These are phyloP conservation scores for Corylus avellana DNA, from an alignment of 306 rosid genomes.

Conservation along the genomic window DNA sequence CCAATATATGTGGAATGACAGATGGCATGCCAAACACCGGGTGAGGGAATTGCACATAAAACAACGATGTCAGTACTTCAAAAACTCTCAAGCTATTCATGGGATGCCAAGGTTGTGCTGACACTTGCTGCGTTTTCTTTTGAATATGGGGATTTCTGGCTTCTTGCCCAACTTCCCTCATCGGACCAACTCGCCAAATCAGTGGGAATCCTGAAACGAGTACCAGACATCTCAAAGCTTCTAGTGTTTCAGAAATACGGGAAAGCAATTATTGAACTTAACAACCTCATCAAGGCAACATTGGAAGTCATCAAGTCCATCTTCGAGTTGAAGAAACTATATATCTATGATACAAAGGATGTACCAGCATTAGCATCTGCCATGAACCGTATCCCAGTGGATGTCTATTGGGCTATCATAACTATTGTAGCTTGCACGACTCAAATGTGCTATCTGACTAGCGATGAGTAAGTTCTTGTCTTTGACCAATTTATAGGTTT, in stretches of 20 bases:
- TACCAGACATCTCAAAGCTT: conserved; percentile 50
- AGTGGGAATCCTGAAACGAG: conserved; percentile 49
- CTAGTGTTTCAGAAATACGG: conserved; percentile 34
- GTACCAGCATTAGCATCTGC: conserved; percentile 44
- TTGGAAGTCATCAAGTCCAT: conserved; percentile 49
- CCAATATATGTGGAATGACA: conserved; percentile 12
- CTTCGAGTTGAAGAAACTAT: conserved; percentile 42
- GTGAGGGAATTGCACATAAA: conserved; percentile 54
- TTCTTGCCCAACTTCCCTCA: conserved; percentile 45
- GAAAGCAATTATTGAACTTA: conserved; percentile 48
- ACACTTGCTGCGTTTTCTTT: conserved; percentile 68
- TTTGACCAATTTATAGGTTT: background rate
- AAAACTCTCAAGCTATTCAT: conserved; percentile 45
- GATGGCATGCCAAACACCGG: conserved; percentile 62
- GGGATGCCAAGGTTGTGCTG: conserved; percentile 76
- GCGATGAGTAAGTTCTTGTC: conserved; percentile 40
- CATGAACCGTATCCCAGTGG: conserved; percentile 42
- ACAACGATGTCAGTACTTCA: conserved; percentile 52
- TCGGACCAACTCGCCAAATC: conserved; percentile 58
- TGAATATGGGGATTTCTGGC: conserved; percentile 72
- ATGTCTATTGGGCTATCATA: conserved; percentile 68
- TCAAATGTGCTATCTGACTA: conserved; percentile 43
- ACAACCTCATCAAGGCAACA: conserved; percentile 45
- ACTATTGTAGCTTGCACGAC: conserved; percentile 51
- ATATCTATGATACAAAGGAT: conserved; percentile 34